These are phyloP conservation scores for Botryotinia convoluta DNA, from an alignment of 2,329 filamentous ascomycete species.

Conservation along the genomic window DNA sequence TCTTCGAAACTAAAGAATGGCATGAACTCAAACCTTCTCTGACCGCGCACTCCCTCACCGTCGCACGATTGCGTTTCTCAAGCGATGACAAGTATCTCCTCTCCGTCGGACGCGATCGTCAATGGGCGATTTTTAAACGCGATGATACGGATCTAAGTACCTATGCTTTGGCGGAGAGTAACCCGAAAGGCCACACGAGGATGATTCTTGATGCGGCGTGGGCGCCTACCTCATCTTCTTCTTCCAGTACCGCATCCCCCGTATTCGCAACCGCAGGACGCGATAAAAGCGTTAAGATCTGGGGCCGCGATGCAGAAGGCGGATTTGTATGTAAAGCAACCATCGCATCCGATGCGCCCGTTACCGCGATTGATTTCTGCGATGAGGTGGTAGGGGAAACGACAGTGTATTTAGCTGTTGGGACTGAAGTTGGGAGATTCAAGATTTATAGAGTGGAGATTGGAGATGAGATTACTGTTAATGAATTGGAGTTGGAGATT, in stretches of 20 bases:
- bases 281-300: slow-evolving; percentile 80
- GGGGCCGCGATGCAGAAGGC: slow-evolving; percentile 45
- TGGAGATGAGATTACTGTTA: slow-evolving; percentile 22
- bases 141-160: slow-evolving; percentile 37
- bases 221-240: slow-evolving; percentile 50
- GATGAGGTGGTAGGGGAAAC: slow-evolving; percentile 34
- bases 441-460: slow-evolving; percentile 28
- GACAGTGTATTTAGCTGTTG: slow-evolving; percentile 50
- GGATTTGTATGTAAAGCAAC: slow-evolving; percentile 43
- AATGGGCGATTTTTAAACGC: slow-evolving; percentile 80
- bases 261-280: slow-evolving; percentile 85
- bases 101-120: slow-evolving; percentile 86
- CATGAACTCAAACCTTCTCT: slow-evolving; percentile 81
- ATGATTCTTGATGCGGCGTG: slow-evolving; percentile 92
- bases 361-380: slow-evolving; percentile 71
- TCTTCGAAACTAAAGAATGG: slow-evolving; percentile 87
- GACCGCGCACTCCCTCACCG: slow-evolving; percentile 81
- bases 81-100: slow-evolving; percentile 70
- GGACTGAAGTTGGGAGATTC: slow-evolving; percentile 49
- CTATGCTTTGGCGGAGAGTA: slow-evolving; percentile 61
- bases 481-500: slow-evolving; percentile 22
- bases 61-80: slow-evolving; percentile 79
- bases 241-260: slow-evolving; percentile 20
- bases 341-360: slow-evolving; percentile 54
- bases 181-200: slow-evolving; percentile 81